Percentiles rank a stretch among this genome's conserved stretches.
phyloP scores from a whole-genome alignment of 2,329 filamentous ascomycete genomes.

The Sphaceloma murrayae region DNA sequence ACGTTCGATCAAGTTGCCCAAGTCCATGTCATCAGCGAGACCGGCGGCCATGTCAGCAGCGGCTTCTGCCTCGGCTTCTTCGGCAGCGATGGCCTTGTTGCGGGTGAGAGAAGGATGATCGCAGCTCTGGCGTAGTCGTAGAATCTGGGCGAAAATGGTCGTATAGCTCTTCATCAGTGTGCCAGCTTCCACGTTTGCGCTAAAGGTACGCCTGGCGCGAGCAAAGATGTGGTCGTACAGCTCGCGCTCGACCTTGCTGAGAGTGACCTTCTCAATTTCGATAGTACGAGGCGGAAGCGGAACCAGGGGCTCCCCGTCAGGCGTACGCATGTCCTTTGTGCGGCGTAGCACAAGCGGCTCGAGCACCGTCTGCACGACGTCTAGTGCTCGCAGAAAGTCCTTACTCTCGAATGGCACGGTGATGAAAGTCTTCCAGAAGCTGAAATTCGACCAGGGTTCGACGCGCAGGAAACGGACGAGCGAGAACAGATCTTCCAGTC shows the following conservation, averaged over 20 bases:
- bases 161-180: slow-evolving; percentile 93
- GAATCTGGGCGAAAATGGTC: slow-evolving; percentile 92
- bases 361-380: slow-evolving; percentile 93
- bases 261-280: slow-evolving; percentile 76
- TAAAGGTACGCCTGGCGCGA: slow-evolving; percentile 73
- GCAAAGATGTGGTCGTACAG: slow-evolving; percentile 88
- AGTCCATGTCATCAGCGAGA: slow-evolving; percentile 90
- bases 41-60: slow-evolving; percentile 71
- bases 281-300: slow-evolving; percentile 70
- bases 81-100: slow-evolving; percentile 72
- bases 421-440: slow-evolving; percentile 98
- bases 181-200: slow-evolving; percentile 77
- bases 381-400: slow-evolving; percentile 83
- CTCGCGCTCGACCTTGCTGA: slow-evolving; percentile 74
- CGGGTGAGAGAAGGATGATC: slow-evolving; percentile 86
- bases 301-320: slow-evolving; percentile 71
- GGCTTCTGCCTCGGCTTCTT: slow-evolving; percentile 74
- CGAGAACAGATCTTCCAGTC: slow-evolving; percentile 88
- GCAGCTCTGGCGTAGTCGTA: slow-evolving; percentile 85
- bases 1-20: slow-evolving; percentile 71
- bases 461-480: slow-evolving; percentile 86
- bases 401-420: slow-evolving; percentile 94
- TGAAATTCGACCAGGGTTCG: slow-evolving; percentile 97
- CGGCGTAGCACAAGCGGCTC: slow-evolving; percentile 90
- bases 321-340: slow-evolving; percentile 97